Base-by-base conservation (phyloP, 208 protist species). In the Herpetomonas tarakana region DNA sequence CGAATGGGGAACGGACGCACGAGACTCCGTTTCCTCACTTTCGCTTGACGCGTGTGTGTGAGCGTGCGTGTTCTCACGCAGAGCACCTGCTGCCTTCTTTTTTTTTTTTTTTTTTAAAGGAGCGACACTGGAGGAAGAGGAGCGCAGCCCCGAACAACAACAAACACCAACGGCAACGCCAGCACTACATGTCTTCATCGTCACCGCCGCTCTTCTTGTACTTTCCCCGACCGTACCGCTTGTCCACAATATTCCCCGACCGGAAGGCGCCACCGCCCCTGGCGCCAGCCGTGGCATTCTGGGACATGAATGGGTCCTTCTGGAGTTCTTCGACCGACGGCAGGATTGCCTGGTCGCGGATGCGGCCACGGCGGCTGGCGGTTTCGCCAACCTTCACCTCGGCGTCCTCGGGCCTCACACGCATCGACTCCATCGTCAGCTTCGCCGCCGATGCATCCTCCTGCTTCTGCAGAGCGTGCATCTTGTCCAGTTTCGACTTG, bases 401-500 rank as follows among this genome's bases (percentile, higher is more conserved):
- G 49, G 50, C 73, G 2, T 24, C 77, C 49, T 52, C 73, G 16
- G 70, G 51, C 62, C 80, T 78, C n/a, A n/a, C n/a, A 6, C 35
- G 35, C 50, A 83, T 52, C 21, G 56, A 49, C 70, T 56, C 67
- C 25, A 67, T 25, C 3, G 63, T 62, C 0, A 61, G 38, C 58
- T 79, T 67, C 3, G 71, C 74, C 19, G 76, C 26, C 38, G 77
- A n/a, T 3, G 79, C 82, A 59, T 95, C 88, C 60, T 89, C 68
- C 65, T 91, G 78, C 57, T 79, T 68, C 70, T 95, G 88, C 56
- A 87, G 58, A 6, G 81, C 83, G 62, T 93, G 89, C 38, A 70
- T 72, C 55, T 66, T 69, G 73, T 93, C 86, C 21, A 71, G 39
- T 62, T 81, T 80, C 7, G 73, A 75, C 70, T 86, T 88, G 30